Conservation (phyloP, 176 grass and related monocot species). For the Triticum dicoccoides region DNA sequence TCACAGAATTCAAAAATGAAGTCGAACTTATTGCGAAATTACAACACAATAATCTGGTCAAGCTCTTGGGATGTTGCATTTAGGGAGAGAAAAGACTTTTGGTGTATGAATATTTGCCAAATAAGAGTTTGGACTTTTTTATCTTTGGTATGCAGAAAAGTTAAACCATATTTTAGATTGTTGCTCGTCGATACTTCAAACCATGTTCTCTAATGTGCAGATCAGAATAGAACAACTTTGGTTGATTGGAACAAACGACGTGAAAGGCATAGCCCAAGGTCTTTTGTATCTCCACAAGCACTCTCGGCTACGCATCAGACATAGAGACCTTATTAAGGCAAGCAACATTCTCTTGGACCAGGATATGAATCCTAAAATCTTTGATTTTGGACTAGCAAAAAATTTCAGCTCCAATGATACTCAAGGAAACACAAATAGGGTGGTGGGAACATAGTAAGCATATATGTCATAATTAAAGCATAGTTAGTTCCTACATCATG, state of each 20-base stretch:
- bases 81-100: constrained; percentile 15
- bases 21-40: constrained; percentile 29
- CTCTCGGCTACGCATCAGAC: constrained; percentile 21
- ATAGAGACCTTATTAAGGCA: constrained; percentile 25
- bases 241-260: constrained; percentile 12
- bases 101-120: constrained; percentile 27
- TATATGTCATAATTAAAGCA: no score
- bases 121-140: constrained; percentile 29
- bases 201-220: background rate
- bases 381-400: constrained; percentile 35
- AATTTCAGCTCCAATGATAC: constrained; percentile 28
- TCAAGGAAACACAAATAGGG: constrained; percentile 28
- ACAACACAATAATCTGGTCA: constrained; percentile 28
- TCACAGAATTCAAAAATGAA: background rate
- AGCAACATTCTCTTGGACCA: constrained; percentile 40
- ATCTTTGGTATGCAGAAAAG: no score
- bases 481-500: no score
- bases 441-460: constrained; percentile 40
- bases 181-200: background rate
- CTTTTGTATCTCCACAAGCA: constrained; percentile 42
- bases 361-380: constrained; percentile 35
- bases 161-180: background rate
- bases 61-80: constrained; percentile 11
- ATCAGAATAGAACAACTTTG: background rate
- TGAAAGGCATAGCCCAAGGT: constrained; percentile 33